Evolutionary conservation across 768 basidiomycete species (phyloP).

Genomic region (Stropharia rugosoannulata): DNA sequence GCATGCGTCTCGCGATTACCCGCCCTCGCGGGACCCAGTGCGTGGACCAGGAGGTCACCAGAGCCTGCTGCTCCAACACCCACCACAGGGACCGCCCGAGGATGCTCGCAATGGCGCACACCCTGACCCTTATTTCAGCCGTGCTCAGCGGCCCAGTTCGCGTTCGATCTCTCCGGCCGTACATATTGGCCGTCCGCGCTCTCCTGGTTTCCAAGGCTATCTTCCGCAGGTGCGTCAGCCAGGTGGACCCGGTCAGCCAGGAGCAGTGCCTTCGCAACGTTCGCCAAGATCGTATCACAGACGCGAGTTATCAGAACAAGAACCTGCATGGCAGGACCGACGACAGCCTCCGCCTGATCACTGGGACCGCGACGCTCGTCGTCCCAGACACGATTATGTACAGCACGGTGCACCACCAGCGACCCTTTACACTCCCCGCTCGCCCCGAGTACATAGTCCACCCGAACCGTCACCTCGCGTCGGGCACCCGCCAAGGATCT

Average conservation of each 20-base stretch:
- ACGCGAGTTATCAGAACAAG: conserved; percentile 7
- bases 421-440: conserved; percentile 40
- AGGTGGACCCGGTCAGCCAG: conserved; percentile 52
- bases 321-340: not conserved
- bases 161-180: conserved; percentile 61
- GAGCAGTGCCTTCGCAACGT: conserved; percentile 45
- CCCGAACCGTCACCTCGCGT: conserved; percentile 60
- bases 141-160: conserved; percentile 51
- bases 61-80: conserved; percentile 63
- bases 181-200: conserved; percentile 55
- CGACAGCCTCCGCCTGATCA: conserved; percentile 20
- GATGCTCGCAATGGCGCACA: conserved; percentile 52
- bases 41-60: conserved; percentile 60
- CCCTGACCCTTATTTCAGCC: conserved; percentile 56
- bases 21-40: conserved; percentile 42
- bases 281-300: conserved; percentile 44
- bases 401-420: conserved; percentile 28
- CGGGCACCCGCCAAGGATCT: conserved; percentile 48
- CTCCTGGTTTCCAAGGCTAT: conserved; percentile 50
- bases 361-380: conserved; percentile 50
- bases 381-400: conserved; percentile 45
- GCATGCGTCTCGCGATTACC: conserved; percentile 52
- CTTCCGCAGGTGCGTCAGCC: conserved; percentile 45
- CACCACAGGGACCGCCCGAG: conserved; percentile 52
- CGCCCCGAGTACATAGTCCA: conserved; percentile 47